A percentile compares a stretch with the other conserved stretches of the same genome.
These are phyloP conservation scores for Tilletiaria anomala DNA, from an alignment of 1,284 basidiomycete genomes.

Conservation along the genomic window DNA sequence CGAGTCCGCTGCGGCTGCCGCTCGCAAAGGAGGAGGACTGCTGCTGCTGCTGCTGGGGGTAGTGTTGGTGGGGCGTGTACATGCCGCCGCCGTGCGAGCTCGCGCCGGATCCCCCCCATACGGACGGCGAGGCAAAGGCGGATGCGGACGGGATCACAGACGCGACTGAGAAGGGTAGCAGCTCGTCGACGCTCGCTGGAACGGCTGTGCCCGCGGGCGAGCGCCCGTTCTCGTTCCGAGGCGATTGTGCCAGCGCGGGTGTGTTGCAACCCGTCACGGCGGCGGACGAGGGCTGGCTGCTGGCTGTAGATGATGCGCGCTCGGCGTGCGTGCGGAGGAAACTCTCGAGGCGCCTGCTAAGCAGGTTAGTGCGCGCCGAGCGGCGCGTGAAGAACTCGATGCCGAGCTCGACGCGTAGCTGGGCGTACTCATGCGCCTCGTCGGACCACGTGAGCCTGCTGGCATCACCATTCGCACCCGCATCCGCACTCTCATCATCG, in stretches of 20 bases:
- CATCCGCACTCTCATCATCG: not conserved
- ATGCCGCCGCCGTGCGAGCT: no score
- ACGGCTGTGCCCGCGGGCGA: not conserved
- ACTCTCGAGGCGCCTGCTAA: conserved; percentile 21
- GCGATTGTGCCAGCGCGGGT: not conserved
- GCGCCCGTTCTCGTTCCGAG: not conserved
- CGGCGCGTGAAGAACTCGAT: conserved; percentile 31
- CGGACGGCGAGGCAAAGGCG: no score
- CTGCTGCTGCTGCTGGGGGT: not conserved
- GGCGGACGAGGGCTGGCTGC: not conserved
- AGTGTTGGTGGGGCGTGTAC: no score
- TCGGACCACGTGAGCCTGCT: conserved; percentile 25
- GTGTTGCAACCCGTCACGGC: not conserved
- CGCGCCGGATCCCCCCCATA: no score
- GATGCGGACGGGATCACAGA: no score
- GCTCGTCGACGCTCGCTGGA: not conserved
- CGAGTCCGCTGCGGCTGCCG: not conserved
- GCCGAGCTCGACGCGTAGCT: conserved; percentile 18
- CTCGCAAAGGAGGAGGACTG: not conserved
- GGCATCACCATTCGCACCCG: no score
- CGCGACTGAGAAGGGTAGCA: no score
- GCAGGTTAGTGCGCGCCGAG: conserved; percentile 25
- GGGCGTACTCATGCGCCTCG: conserved; percentile 25
- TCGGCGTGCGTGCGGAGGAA: not conserved
- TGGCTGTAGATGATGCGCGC: not conserved